phyloP scores from a whole-genome alignment of 148 eudicot species.

The Silene conica region DNA sequence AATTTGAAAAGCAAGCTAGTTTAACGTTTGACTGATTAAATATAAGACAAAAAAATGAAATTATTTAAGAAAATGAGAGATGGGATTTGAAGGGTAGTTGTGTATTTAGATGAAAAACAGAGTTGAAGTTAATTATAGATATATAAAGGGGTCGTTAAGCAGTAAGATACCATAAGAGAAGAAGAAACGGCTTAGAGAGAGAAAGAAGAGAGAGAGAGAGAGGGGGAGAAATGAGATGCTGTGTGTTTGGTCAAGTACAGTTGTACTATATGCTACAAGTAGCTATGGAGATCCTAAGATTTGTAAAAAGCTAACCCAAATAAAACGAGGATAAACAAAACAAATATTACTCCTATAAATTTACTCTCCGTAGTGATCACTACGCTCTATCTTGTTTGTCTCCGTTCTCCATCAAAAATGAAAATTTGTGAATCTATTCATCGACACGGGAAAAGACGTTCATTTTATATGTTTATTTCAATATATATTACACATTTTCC shows the following conservation, averaged over 20 bases:
- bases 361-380: no score
- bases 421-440: no score
- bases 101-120: background rate
- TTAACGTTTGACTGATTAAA: background rate
- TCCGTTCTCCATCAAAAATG: no score
- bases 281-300: slow-evolving; percentile 2
- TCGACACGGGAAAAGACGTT: no score
- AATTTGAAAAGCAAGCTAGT: background rate
- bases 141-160: slow-evolving; percentile 6
- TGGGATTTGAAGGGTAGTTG: slow-evolving; percentile 1
- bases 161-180: background rate
- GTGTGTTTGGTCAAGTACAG: slow-evolving; percentile 18
- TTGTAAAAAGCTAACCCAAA: background rate
- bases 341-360: no score
- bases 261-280: background rate
- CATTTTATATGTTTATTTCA: no score
- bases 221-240: background rate
- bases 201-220: background rate
- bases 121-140: background rate
- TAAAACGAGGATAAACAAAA: no score
- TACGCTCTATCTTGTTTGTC: no score
- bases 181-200: slow-evolving; percentile 11
- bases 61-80: background rate
- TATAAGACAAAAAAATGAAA: background rate
- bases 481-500: no score